These are phyloP conservation scores for Syzygium malaccense DNA, from an alignment of 441 rosid genomes.

Conservation along the genomic window DNA sequence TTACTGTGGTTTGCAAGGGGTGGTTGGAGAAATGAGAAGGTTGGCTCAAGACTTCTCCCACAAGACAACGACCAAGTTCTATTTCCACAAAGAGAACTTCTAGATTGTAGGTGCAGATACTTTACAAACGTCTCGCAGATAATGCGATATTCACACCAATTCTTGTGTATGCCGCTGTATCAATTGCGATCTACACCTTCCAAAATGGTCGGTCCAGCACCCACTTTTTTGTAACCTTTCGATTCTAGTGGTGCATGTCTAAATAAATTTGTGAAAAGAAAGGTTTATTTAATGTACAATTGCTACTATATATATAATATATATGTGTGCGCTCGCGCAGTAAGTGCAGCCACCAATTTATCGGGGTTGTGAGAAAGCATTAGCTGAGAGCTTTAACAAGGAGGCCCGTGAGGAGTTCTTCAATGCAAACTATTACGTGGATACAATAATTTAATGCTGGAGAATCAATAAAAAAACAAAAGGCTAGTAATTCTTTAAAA, in stretches of 20 bases:
- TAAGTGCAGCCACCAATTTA: neutral
- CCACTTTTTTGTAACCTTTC: neutral
- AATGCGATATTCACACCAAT: neutral
- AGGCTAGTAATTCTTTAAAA: neutral
- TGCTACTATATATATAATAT: neutral
- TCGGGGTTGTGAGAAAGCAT: neutral
- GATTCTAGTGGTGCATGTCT: neutral
- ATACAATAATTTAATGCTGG: neutral
- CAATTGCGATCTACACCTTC: neutral
- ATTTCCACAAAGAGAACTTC: constrained; percentile 20
- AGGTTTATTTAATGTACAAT: neutral
- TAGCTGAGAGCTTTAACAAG: neutral
- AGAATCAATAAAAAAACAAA: neutral
- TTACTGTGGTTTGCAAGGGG: constrained; percentile 6
- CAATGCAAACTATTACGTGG: neutral
- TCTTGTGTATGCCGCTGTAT: neutral
- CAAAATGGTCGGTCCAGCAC: neutral
- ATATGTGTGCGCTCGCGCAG: neutral
- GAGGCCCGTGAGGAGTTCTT: neutral
- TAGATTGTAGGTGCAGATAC: neutral
- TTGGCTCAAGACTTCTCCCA: constrained; percentile 16
- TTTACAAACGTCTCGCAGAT: too few relatives aligned
- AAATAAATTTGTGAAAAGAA: neutral
- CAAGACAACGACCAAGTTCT: constrained; percentile 13
- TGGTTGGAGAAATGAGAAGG: neutral